phyloP scores from a whole-genome alignment of 306 rosid species.

The Glycine latifolia region DNA sequence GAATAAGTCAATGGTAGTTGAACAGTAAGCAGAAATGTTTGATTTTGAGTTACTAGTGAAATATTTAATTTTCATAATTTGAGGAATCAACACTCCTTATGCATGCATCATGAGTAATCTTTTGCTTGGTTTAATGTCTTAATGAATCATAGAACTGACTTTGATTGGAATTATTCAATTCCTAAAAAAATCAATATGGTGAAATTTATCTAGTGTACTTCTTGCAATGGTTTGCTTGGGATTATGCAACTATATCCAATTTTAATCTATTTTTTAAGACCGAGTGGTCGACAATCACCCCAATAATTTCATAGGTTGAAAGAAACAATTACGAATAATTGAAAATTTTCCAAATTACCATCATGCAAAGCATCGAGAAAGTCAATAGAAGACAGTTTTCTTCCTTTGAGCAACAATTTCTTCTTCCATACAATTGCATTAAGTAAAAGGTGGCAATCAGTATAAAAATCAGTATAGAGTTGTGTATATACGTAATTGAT shows the following conservation, averaged over 20 bases:
- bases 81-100: neutral
- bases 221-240: neutral
- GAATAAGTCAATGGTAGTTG: too few species aligned
- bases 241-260: neutral
- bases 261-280: neutral
- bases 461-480: neutral
- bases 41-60: too few species aligned
- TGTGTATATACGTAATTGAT: too few species aligned
- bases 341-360: neutral
- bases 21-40: too few species aligned
- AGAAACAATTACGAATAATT: neutral
- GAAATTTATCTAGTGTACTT: neutral
- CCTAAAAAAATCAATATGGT: neutral
- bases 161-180: neutral
- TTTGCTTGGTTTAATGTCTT: neutral
- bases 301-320: neutral
- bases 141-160: neutral
- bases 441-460: neutral
- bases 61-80: too few species aligned
- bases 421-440: neutral
- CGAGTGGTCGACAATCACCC: neutral
- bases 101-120: neutral
- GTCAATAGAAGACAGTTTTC: neutral
- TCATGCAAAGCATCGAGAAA: neutral
- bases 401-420: neutral